Conservation (phyloP, 768 basidiomycete genomes). For the Chlorophyllum brunneum region DNA sequence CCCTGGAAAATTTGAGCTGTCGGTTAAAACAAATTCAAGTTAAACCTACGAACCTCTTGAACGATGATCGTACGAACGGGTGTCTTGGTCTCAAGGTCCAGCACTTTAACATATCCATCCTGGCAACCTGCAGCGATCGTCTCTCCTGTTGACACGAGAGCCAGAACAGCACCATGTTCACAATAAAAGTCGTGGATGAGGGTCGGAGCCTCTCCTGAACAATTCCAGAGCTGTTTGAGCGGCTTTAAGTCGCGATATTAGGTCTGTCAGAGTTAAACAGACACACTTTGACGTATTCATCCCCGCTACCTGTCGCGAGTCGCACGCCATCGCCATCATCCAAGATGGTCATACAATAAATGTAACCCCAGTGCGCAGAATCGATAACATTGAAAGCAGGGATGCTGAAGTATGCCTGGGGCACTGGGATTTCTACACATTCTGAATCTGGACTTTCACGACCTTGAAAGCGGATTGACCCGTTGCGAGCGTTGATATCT, state of each 20-base stretch:
- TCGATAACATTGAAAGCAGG: constrained; percentile 70
- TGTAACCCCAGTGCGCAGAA: constrained; percentile 92
- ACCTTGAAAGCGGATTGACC: constrained; percentile 22
- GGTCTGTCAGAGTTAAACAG: neutral
- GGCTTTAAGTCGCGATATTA: neutral
- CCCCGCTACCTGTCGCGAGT: constrained; percentile 85
- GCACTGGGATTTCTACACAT: constrained; percentile 21
- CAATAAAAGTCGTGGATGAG: constrained; percentile 68
- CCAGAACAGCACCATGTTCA: constrained; percentile 76
- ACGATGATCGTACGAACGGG: constrained; percentile 84
- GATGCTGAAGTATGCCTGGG: constrained; percentile 47
- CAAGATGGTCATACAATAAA: constrained; percentile 70
- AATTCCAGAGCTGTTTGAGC: constrained; percentile 61
- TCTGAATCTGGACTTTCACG: constrained; percentile 31
- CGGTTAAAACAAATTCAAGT: neutral
- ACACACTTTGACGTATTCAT: constrained; percentile 80
- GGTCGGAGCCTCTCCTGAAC: constrained; percentile 37
- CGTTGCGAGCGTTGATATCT: constrained; percentile 64
- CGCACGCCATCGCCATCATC: constrained; percentile 29
- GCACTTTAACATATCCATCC: constrained; percentile 87
- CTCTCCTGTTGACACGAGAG: constrained; percentile 68
- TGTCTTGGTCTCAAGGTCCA: constrained; percentile 88
- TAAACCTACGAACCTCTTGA: constrained; percentile 52
- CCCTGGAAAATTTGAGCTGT: constrained; percentile 34
- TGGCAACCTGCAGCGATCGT: constrained; percentile 93